Evolutionary conservation across 2,329 filamentous ascomycete species (phyloP), one percentile per base, ranked within the genome.

Genomic region (Trichoderma aggressivum): DNA sequence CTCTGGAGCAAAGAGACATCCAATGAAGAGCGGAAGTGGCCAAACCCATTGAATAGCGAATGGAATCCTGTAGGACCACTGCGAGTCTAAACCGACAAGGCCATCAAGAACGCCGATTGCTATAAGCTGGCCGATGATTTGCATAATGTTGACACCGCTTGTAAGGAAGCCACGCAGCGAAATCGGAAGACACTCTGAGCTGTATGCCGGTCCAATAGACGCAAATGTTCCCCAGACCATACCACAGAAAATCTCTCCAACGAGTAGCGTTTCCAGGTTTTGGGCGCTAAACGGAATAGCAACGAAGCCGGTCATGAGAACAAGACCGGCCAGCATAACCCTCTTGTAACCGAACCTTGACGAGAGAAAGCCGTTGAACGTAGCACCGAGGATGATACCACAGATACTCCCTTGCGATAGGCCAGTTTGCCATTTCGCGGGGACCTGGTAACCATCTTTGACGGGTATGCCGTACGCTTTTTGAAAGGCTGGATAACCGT

Each of bases 41-140:
- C 83, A 87, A 4, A 81, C 74, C 85, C 85, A 87, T 72, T 86
- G 84, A 0, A 86, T 67, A 0, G 80, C 84, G 63, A 84, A 87
- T 0, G 85, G 84, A 8, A 83, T 84, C 4, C 81, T 79, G 74
- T 84, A 87, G 0, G 82, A 81, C 82, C 83, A 86, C 28, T 84
- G 74, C 2, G 80, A 74, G 0, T 76, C 73, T n/a, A 79, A 78
- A 39, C 76, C 71, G 55, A 76, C 73, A 18, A 78, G 71, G 5
- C 76, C 75, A 11, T 75, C 70, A 61, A 78, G 68, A 8, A 79
- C 72, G 0, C 77, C 78, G 6, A 82, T 80, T 1, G 81, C 81
- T 28, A 86, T 79, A 55, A 86, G 76, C 72, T 85, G 83, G 1
- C 84, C 84, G 7, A 85, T 80, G 7, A 81, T 81, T 77, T 82